Base-by-base conservation (phyloP, 257 asterid genomes). In the Haberlea rhodopensis region DNA sequence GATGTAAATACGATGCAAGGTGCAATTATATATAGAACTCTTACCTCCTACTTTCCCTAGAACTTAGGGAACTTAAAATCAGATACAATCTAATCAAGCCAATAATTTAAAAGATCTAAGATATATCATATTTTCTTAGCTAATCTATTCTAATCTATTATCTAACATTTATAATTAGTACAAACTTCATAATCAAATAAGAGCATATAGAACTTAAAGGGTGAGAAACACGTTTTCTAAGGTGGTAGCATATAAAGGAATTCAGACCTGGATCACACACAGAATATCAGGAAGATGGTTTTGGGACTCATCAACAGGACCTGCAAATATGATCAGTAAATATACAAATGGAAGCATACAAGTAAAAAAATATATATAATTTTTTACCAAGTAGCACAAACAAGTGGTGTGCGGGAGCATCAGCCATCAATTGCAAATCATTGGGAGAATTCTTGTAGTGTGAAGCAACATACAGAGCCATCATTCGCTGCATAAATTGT, bases 351-450 rank as follows among this genome's bases (percentile, higher is more conserved):
- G 62, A 67, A 61, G 49, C 52, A 21, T 55, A 21, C 32, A 54
- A 13, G 26, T 3, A 26, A 29, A 58, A 18, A 25, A 43, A 63
- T 8, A 59, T 29, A 31, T 60, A 25, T 8, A 19, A 19, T 19
- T 57, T 86, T 19, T 57, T 86, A 91, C 98, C 99, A 77, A 89
- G 94, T 68, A 92, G 80, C 76, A 89, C 99, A 86, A 92, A 92
- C 84, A 92, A 83, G 78, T 87, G 97, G 84, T 92, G 97, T 25
- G 97, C 97, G 2, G 99, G 99, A 77, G 97, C 97, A 87, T 92
- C 99, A 48, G 99, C 97, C 91, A 92, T 87, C 77, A 92, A 71
- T 74, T 87, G 99, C 73, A 92, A 70, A 82, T 89, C 97, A 78
- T 90, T 85, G 53, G 99, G 99, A 67, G 96, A 84, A 71, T 89